Evolutionary conservation across 2,329 filamentous ascomycete genomes (phyloP), one percentile per base, ranked within the genome.

Genomic region (Diplocarpon rosae): DNA sequence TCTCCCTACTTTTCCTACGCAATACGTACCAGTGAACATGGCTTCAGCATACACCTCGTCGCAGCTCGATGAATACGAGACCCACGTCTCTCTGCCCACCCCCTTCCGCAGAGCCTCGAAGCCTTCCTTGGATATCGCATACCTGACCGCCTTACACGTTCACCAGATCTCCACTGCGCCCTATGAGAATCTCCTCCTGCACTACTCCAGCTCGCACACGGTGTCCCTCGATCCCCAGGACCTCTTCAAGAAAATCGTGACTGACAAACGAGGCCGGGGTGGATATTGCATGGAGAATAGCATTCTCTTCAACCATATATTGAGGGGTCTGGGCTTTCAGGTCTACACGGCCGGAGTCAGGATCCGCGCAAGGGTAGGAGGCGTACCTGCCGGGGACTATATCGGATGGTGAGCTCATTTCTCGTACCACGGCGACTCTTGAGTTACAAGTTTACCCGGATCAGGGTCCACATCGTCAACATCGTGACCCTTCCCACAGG

Each of bases 211-310:
- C 6, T 6, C 33, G 9, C 52, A 51, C 28, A 17, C 31, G 0
- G 46, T 59, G 10, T 51, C 47, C 2, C 30, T 59, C 2, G 51
- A 59, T 30, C 55, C 54, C 1, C 53, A 58, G 38, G 34, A 39
- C 2, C 37, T 59, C 3, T 60, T 54, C 43, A n/a, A 50, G 9
- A 60, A 60, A 39, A 56, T 57, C 12, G 50, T 59, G 2, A 38
- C 17, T 1, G 39, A 55, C 37, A 47, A 46, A 9, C 45, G 55
- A 42, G 63, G 67, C 3, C 57, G 67, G 42, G 76, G 76, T 14
- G 76, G 76, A 0, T 80, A 80, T 58, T 80, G 75, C 61, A 74
- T 80, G 67, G 75, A 79, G 55, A 66, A 67, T 20, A 71, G 66
- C 43, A 66, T 76, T 34, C 65, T 80, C 15, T 76, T 78, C 52